Percentiles rank a stretch among this genome's conserved stretches.
phyloP scores from a whole-genome alignment of 768 basidiomycete genomes.

The Leccinellum luteum region DNA sequence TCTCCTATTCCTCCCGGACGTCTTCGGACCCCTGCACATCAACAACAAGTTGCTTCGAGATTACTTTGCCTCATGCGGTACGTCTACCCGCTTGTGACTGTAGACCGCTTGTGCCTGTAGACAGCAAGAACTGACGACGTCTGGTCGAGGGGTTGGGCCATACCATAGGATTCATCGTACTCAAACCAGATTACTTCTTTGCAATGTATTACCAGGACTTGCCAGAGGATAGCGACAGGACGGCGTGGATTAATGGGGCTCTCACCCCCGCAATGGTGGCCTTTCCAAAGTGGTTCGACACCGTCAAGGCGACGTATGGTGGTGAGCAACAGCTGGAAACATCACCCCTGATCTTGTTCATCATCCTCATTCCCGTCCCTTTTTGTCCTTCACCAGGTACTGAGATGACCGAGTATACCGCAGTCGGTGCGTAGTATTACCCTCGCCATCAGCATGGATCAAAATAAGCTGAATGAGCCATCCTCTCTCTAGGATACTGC shows the following conservation, averaged over 20 bases:
- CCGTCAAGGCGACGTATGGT: slow-evolving; percentile 51
- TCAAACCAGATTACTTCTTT: slow-evolving; percentile 62
- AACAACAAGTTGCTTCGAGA: slow-evolving; percentile 61
- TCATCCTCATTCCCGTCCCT: no score
- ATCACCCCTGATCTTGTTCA: background rate
- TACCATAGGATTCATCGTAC: slow-evolving; percentile 50
- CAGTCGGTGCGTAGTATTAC: slow-evolving; percentile 43
- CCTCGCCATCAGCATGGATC: no score
- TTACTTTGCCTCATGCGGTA: slow-evolving; percentile 58
- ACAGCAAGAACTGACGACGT: background rate
- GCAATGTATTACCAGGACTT: slow-evolving; percentile 43
- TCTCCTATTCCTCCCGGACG: slow-evolving; percentile 54
- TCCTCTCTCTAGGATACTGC: slow-evolving; percentile 44
- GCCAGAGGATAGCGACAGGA: slow-evolving; percentile 29
- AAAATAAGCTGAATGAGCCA: background rate
- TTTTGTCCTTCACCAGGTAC: slow-evolving; percentile 14
- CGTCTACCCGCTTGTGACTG: no score
- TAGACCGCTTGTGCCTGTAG: background rate
- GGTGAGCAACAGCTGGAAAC: no score
- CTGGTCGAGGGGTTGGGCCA: background rate
- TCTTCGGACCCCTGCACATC: slow-evolving; percentile 51
- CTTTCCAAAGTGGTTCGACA: slow-evolving; percentile 50
- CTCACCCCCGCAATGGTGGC: slow-evolving; percentile 35
- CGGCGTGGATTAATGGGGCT: slow-evolving; percentile 38
- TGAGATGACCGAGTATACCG: slow-evolving; percentile 38